phyloP scores from a whole-genome alignment of 148 eudicot species.

The Rhododendron simsii region DNA sequence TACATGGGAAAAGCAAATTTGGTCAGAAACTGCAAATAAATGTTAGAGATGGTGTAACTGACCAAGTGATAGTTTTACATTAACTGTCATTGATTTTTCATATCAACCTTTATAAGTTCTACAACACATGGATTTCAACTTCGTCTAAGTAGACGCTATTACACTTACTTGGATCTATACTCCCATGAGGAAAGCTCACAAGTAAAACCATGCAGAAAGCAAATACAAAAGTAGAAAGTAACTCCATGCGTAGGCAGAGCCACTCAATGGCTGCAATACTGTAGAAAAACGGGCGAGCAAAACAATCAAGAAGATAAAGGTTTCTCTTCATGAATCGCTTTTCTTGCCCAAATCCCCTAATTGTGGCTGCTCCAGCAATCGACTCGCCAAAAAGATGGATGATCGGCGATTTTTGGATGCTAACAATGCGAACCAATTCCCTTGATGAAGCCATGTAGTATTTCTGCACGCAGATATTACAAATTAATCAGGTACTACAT shows the following conservation, averaged over 20 bases:
- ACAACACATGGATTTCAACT: not conserved
- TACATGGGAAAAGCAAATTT: slow-evolving; percentile 20
- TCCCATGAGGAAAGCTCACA: slow-evolving; percentile 68
- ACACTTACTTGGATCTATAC: slow-evolving; percentile 87
- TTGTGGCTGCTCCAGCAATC: slow-evolving; percentile 95
- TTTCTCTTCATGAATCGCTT: slow-evolving; percentile 87
- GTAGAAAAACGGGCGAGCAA: slow-evolving; percentile 91
- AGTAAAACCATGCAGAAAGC: slow-evolving; percentile 95
- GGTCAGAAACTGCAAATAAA: slow-evolving; percentile 3
- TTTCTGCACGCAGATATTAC: slow-evolving; percentile 47
- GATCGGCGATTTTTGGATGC: slow-evolving; percentile 89
- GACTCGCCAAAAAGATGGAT: slow-evolving; percentile 91
- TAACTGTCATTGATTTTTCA: not conserved
- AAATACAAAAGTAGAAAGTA: slow-evolving; percentile 82
- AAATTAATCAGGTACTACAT: slow-evolving; percentile 2
- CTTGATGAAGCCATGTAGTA: slow-evolving; percentile 96
- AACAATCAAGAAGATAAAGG: slow-evolving; percentile 86
- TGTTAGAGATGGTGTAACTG: not conserved
- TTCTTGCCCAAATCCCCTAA: slow-evolving; percentile 96
- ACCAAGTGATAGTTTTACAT: not conserved
- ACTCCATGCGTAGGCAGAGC: slow-evolving; percentile 93
- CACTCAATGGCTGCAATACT: slow-evolving; percentile 94
- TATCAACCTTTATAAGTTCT: not conserved
- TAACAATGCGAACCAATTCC: slow-evolving; percentile 85
- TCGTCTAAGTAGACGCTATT: not conserved